These are phyloP conservation scores for Seminavis robusta DNA, from an alignment of 108 stramenopile genomes.

Conservation along the genomic window DNA sequence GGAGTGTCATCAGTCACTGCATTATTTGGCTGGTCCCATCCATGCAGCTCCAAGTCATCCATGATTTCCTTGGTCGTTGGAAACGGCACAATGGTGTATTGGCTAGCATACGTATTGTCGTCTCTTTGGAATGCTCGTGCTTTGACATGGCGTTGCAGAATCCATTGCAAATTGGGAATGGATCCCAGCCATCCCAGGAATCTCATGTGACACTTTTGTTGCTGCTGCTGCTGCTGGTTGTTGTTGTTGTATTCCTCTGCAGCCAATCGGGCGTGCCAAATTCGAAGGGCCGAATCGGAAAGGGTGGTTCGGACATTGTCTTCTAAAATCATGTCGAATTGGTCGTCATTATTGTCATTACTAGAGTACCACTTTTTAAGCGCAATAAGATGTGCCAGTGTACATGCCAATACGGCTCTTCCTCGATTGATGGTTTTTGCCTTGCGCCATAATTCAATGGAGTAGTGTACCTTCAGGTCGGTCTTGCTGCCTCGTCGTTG, in stretches of 20 bases:
- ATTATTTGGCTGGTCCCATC: not conserved
- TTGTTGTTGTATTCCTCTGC: conserved; percentile 18
- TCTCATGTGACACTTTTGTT: conserved; percentile 56
- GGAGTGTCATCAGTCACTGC: no score
- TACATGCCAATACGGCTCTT: conserved; percentile 71
- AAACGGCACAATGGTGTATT: conserved; percentile 47
- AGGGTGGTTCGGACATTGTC: conserved; percentile 74
- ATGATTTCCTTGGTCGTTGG: conserved; percentile 59
- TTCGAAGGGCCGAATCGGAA: conserved; percentile 39
- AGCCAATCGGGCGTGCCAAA: conserved; percentile 54
- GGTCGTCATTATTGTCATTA: no score
- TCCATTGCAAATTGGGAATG: conserved; percentile 64
- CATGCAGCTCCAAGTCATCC: conserved; percentile 12
- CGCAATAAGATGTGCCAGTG: conserved; percentile 81
- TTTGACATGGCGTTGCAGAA: conserved; percentile 54
- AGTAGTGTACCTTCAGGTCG: conserved; percentile 63
- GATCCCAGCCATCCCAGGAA: conserved; percentile 86
- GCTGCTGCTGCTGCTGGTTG: not conserved
- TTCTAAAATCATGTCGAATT: conserved; percentile 82
- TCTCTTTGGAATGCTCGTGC: conserved; percentile 23
- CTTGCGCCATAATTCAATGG: conserved; percentile 80
- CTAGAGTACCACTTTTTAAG: conserved; percentile 58
- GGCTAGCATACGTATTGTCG: not conserved
- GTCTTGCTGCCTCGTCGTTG: conserved; percentile 48
- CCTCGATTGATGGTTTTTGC: conserved; percentile 76